These are phyloP conservation scores for Leccinum obscurum DNA, from an alignment of 768 basidiomycete species.

Conservation along the genomic window DNA sequence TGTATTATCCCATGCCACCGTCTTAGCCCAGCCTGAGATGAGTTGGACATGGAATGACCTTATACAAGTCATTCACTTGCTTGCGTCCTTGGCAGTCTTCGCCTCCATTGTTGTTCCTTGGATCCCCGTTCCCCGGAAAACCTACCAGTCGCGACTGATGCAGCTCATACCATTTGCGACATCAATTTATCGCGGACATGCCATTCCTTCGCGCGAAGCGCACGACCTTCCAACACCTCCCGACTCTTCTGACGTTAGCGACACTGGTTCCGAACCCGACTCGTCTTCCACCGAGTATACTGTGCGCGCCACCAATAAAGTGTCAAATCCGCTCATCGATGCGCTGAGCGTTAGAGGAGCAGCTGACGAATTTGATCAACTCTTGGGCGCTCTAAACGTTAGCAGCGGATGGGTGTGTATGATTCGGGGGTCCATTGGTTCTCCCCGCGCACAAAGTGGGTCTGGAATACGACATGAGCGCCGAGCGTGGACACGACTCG, in stretches of 20 bases:
- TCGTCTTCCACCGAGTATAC: slow-evolving; percentile 32
- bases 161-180: slow-evolving; percentile 29
- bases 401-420: slow-evolving; percentile 38
- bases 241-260: slow-evolving; percentile 25
- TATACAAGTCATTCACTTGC: slow-evolving; percentile 64
- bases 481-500: slow-evolving; percentile 51
- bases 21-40: slow-evolving; percentile 9
- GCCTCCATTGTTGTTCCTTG: slow-evolving; percentile 53
- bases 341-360: slow-evolving; percentile 39
- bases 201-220: slow-evolving; percentile 2
- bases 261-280: slow-evolving; percentile 28
- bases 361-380: slow-evolving; percentile 37
- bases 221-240: slow-evolving; percentile 32
- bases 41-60: slow-evolving; percentile 51
- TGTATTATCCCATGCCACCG: slow-evolving; percentile 47
- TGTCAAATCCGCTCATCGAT: slow-evolving; percentile 18
- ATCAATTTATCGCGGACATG: slow-evolving; percentile 7
- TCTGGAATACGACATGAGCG: slow-evolving; percentile 39
- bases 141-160: slow-evolving; percentile 24
- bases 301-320: slow-evolving; percentile 19
- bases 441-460: neutral
- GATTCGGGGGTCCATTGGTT: slow-evolving; percentile 27
- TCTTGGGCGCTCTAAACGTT: slow-evolving; percentile 43
- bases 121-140: slow-evolving; percentile 35
- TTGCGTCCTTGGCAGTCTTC: slow-evolving; percentile 65